These are phyloP conservation scores for Candida maltosa DNA, from an alignment of 805 yeast genomes.

Conservation along the genomic window DNA sequence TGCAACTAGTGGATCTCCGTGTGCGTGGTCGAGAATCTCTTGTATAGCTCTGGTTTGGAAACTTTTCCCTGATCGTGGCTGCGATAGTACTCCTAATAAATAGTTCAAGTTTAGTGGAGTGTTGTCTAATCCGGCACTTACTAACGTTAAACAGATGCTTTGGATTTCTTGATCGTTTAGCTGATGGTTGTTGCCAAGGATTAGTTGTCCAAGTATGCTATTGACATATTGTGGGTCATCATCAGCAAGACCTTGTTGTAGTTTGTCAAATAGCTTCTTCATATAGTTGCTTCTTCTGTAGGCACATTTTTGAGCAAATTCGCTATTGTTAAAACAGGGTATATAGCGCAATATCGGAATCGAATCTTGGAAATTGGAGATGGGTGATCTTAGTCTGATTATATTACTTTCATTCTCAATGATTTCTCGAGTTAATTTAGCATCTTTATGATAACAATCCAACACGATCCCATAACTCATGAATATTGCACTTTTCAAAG, in stretches of 20 bases:
- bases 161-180: conserved; percentile 39
- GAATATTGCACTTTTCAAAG: conserved; percentile 46
- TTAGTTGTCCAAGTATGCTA: conserved; percentile 32
- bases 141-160: conserved; percentile 69
- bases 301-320: conserved; percentile 21
- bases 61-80: conserved; percentile 21
- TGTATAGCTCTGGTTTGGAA: conserved; percentile 44
- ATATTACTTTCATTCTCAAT: conserved; percentile 55
- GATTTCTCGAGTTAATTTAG: conserved; percentile 46
- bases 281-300: conserved; percentile 49
- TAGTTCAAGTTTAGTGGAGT: conserved; percentile 62
- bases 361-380: conserved; percentile 53
- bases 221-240: conserved; percentile 20
- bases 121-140: conserved; percentile 77
- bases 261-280: conserved; percentile 22
- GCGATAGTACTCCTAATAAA: conserved; percentile 53
- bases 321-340: conserved; percentile 13
- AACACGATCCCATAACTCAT: conserved; percentile 52
- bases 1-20: conserved; percentile 26
- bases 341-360: conserved; percentile 42
- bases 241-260: conserved; percentile 15
- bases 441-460: conserved; percentile 36
- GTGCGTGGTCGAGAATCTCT: conserved; percentile 35
- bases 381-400: conserved; percentile 54
- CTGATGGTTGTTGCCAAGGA: neutral